Conservation (phyloP, 2,329 filamentous ascomycete genomes). For the Aspergillus versicolor region DNA sequence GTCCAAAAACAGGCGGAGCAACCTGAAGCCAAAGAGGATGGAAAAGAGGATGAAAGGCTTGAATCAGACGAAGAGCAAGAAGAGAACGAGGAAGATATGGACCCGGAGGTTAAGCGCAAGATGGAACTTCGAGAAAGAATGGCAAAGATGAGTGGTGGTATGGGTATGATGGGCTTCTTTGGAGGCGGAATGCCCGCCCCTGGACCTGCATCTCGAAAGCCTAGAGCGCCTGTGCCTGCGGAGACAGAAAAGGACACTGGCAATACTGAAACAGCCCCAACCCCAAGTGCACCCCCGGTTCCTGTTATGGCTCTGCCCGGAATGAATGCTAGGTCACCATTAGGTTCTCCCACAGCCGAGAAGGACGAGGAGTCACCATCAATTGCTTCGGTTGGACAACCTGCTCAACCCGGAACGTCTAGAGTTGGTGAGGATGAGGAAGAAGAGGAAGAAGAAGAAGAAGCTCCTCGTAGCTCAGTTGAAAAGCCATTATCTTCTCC, state of each 20-base stretch:
- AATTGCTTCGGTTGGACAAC: constrained; percentile 43
- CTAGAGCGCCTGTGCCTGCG: constrained; percentile 43
- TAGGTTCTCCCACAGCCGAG: constrained; percentile 46
- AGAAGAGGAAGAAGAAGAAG: constrained; percentile 27
- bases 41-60: constrained; percentile 15
- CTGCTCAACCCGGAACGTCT: constrained; percentile 48
- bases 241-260: constrained; percentile 35
- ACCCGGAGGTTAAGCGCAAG: constrained; percentile 80
- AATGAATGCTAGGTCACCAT: constrained; percentile 56
- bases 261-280: constrained; percentile 32
- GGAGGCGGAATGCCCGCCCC: constrained; percentile 61
- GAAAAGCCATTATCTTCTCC: constrained; percentile 45
- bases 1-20: constrained; percentile 4
- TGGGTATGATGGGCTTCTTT: constrained; percentile 96
- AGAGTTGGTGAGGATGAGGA: constrained; percentile 49
- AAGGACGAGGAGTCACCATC: constrained; percentile 50
- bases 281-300: constrained; percentile 42
- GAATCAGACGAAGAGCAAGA: constrained; percentile 52
- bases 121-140: constrained; percentile 91
- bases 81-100: constrained; percentile 81
- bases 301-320: constrained; percentile 68
- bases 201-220: constrained; percentile 45
- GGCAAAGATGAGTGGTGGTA: constrained; percentile 97
- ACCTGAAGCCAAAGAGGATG: constrained; percentile 38
- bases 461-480: constrained; percentile 35